Base-by-base conservation (phyloP, 2,329 filamentous ascomycete species). In the Cytospora paraplurivora region DNA sequence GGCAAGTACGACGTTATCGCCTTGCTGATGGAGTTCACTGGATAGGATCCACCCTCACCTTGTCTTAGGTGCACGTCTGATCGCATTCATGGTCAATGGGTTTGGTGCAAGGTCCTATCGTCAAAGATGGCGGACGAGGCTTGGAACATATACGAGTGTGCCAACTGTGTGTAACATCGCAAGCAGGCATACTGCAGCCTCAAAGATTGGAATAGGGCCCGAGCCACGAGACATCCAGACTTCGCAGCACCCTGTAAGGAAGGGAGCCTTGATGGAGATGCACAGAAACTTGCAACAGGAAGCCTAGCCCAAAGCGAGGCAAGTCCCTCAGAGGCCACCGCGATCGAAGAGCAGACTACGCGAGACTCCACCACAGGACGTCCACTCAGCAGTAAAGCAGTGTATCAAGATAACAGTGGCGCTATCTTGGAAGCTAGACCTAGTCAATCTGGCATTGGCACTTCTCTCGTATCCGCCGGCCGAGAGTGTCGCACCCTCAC, bases 121-220 rank as follows among this genome's bases (percentile, higher is more conserved):
- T 27, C 32, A 32, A 38, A 49, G 2, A 47, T 47, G 44, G 44
- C n/a, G 1, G 19, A 15, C 17, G 38, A 54, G 27, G 32, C 49
- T 2, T 38, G 47, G 15, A 54, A 7, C 19, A 19, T 58, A 17
- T 62, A 62, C 37, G 61, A 54, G 4, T 62, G 61, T 53, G 55
- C 61, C 21, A 62, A 58, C 44, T 62, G 61, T n/a, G 6, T 62
- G 7, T 62, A 62, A 21, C 27, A 54, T 19, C 55, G 61, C 27
- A 62, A 32, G n/a, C 61, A 62, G 55, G 58, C 61, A 52, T 54
- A 44, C 6, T 62, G 61, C n/a, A 62, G 37, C 38, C 55, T 62
- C 47, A 62, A 58, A 37, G 2, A 13, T 6, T 57, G 60, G 49
- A 47, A 19, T 12, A 51, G 27, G 47, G 5, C 41, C 11, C 56